These are phyloP conservation scores for Colletotrichum coccodes DNA, from an alignment of 2,329 filamentous ascomycete genomes.

Conservation along the genomic window DNA sequence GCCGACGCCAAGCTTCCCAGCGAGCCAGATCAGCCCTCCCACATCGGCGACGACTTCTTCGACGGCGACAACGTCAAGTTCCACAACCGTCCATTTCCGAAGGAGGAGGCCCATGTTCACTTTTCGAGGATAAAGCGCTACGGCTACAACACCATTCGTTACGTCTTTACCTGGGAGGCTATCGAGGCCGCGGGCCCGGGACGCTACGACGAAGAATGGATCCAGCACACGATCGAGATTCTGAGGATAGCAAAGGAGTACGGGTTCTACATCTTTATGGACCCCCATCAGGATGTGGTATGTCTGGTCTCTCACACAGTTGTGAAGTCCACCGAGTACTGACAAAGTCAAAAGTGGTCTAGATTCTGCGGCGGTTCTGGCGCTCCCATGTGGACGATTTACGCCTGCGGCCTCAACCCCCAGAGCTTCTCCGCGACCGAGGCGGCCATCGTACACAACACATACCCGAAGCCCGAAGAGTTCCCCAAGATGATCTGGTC, in stretches of 20 bases:
- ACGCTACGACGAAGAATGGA: slow-evolving; percentile 93
- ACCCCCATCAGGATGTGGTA: slow-evolving; percentile 97
- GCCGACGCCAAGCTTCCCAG: slow-evolving; percentile 91
- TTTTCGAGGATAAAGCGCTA: slow-evolving; percentile 87
- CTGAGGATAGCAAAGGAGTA: slow-evolving; percentile 87
- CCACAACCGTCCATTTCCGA: slow-evolving; percentile 83
- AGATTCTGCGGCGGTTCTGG: slow-evolving; percentile 93
- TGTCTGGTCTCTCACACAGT: slow-evolving; percentile 45
- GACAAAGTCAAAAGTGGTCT: slow-evolving; percentile 75
- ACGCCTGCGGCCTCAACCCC: slow-evolving; percentile 92
- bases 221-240: slow-evolving; percentile 88
- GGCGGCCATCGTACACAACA: slow-evolving; percentile 95
- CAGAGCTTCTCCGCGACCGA: slow-evolving; percentile 86
- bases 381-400: slow-evolving; percentile 97
- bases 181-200: slow-evolving; percentile 92
- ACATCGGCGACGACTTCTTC: slow-evolving; percentile 83
- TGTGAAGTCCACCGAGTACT: background rate
- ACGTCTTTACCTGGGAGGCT: slow-evolving; percentile 99
- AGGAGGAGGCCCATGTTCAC: slow-evolving; percentile 85
- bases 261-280: slow-evolving; percentile 98
- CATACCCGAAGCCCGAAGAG: slow-evolving; percentile 82
- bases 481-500: slow-evolving; percentile 99
- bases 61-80: slow-evolving; percentile 94
- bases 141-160: slow-evolving; percentile 96
- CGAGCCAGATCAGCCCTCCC: slow-evolving; percentile 82